phyloP scores from a whole-genome alignment of 2,329 filamentous ascomycete species.

The Alternaria arborescens region DNA sequence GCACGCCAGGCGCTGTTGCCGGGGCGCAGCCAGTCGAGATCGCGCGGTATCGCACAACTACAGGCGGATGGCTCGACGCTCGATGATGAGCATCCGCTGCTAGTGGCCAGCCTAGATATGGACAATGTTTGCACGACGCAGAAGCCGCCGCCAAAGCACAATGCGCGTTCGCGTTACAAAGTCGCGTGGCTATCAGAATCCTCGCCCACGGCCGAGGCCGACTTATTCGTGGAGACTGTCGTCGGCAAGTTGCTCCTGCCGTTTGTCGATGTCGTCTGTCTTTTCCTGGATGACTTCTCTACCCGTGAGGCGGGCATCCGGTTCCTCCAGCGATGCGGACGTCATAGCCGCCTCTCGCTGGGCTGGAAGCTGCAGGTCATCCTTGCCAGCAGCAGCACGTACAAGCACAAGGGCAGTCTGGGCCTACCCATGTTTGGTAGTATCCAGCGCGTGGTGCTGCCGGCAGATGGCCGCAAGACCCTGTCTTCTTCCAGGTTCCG shows the following conservation, averaged over 20 bases:
- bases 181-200: conserved; percentile 11
- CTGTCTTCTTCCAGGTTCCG: conserved; percentile 5
- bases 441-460: conserved; percentile 4
- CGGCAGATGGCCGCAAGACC: background rate
- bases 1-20: conserved; percentile 7
- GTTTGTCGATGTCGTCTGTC: conserved; percentile 22
- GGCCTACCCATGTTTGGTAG: conserved; percentile 1
- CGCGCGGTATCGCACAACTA: conserved; percentile 13
- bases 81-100: conserved; percentile 14
- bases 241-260: conserved; percentile 17
- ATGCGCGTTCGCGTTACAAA: conserved; percentile 2
- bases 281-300: conserved; percentile 26
- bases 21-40: background rate
- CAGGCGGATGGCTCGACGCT: background rate
- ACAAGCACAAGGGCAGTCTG: background rate
- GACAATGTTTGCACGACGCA: conserved; percentile 9
- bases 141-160: background rate
- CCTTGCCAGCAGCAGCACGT: conserved; percentile 13
- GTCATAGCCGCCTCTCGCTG: background rate
- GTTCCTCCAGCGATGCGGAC: conserved; percentile 13
- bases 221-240: conserved; percentile 13
- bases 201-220: background rate
- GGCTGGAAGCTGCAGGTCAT: conserved; percentile 18
- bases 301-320: conserved; percentile 9
- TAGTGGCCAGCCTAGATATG: conserved; percentile 15